Conservation (phyloP, 352 stramenopile species). For the Sclerospora graminicola region DNA sequence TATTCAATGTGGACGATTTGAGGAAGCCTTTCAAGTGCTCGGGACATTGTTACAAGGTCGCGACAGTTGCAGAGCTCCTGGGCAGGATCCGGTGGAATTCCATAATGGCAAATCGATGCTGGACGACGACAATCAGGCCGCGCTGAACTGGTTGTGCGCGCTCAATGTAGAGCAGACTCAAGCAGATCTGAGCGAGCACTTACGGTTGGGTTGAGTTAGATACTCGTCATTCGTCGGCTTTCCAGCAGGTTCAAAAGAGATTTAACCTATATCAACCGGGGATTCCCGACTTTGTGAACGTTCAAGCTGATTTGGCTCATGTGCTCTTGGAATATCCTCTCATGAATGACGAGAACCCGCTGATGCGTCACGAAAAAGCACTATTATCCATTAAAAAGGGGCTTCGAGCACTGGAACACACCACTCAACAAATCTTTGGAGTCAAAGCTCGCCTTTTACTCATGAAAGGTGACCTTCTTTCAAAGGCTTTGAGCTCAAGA, state of each 20-base stretch:
- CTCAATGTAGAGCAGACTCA: no score
- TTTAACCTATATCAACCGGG: constrained; percentile 48
- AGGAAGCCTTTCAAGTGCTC: no score
- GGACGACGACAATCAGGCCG: no score
- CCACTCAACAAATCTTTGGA: constrained; percentile 22
- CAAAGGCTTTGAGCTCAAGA: constrained; percentile 20
- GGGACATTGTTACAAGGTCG: no score
- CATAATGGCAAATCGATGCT: no score
- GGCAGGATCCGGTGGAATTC: no score
- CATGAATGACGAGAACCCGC: constrained; percentile 13
- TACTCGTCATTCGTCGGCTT: not conserved
- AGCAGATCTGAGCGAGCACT: no score
- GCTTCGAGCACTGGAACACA: constrained; percentile 33
- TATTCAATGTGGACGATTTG: no score
- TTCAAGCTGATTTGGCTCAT: constrained; percentile 40
- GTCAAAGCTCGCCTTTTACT: constrained; percentile 43
- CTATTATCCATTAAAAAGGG: constrained; percentile 27
- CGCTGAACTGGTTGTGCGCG: no score
- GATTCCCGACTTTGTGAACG: constrained; percentile 44
- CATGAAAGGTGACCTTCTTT: constrained; percentile 37
- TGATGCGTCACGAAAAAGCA: constrained; percentile 10
- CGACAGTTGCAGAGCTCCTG: no score
- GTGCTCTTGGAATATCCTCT: constrained; percentile 31
- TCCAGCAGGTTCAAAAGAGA: constrained; percentile 15
- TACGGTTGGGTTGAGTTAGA: no score